A percentile compares a stretch with the other conserved stretches of the same genome.
Conservation (phyloP, 768 basidiomycete genomes). For the Hypholoma sublateritium region DNA sequence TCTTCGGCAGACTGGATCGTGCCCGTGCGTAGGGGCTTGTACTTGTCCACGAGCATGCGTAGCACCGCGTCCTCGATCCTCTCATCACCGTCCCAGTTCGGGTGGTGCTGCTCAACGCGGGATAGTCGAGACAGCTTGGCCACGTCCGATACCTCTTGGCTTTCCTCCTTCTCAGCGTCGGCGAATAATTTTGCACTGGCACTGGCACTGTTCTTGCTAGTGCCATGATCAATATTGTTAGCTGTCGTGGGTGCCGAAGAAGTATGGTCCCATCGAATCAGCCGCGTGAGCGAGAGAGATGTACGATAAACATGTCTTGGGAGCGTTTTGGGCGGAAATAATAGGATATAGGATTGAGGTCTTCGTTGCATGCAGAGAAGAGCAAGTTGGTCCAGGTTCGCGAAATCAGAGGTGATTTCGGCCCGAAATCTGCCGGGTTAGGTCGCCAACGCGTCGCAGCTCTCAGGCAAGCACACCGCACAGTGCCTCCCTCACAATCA, state of each 20-base stretch:
- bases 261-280: neutral
- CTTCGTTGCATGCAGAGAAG: conserved; percentile 20
- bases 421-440: no score
- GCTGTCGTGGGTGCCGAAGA: neutral
- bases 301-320: neutral
- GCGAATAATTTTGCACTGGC: conserved; percentile 66
- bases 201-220: conserved; percentile 2
- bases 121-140: conserved; percentile 12
- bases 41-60: conserved; percentile 85
- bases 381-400: neutral
- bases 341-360: neutral
- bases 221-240: no score
- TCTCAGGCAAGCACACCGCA: no score
- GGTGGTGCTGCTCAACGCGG: conserved; percentile 42
- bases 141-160: conserved; percentile 25
- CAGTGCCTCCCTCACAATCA: no score
- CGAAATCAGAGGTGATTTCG: no score
- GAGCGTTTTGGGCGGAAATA: neutral
- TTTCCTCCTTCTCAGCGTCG: conserved; percentile 58
- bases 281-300: neutral
- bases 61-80: conserved; percentile 66
- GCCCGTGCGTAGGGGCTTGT: conserved; percentile 75
- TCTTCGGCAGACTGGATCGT: conserved; percentile 61
- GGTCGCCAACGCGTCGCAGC: no score
- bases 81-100: conserved; percentile 83